A percentile compares a stretch with the other conserved stretches of the same genome.
Conservation (phyloP, 768 basidiomycete genomes). For the Mycena albidolilacea region DNA sequence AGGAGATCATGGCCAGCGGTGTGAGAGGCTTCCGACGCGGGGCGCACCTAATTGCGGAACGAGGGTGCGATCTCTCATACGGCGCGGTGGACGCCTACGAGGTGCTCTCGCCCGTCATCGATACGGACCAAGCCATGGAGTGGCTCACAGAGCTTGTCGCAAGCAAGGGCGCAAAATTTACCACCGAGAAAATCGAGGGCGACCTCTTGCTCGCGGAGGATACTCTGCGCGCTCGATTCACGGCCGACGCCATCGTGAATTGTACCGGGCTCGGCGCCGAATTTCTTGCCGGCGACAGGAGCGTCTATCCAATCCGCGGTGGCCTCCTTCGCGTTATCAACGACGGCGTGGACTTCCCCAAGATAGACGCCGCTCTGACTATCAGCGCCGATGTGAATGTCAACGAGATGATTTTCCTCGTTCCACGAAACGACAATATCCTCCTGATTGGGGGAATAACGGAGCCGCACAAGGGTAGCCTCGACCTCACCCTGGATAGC, state of each 20-base stretch:
- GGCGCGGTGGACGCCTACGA: conserved; percentile 55
- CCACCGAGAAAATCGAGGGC: conserved; percentile 49
- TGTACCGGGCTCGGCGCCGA: conserved; percentile 52
- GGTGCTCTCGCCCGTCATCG: conserved; percentile 52
- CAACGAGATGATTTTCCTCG: conserved; percentile 53
- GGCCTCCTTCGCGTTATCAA: conserved; percentile 54
- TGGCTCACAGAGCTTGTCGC: conserved; percentile 47
- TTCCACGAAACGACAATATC: conserved; percentile 53
- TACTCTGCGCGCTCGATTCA: conserved; percentile 44
- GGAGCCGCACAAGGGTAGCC: conserved; percentile 44
- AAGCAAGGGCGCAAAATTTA: conserved; percentile 48
- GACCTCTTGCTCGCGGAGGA: conserved; percentile 49
- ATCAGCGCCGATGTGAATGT: conserved; percentile 50
- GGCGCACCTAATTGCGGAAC: conserved; percentile 43
- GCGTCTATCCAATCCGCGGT: conserved; percentile 55
- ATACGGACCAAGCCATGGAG: conserved; percentile 54
- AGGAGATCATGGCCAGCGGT: conserved; percentile 42
- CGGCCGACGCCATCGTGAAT: conserved; percentile 52
- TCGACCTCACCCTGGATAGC: conserved; percentile 46
- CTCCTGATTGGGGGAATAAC: conserved; percentile 53
- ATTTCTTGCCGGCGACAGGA: conserved; percentile 51
- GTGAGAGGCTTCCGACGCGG: conserved; percentile 47
- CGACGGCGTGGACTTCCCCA: conserved; percentile 53
- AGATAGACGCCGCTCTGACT: conserved; percentile 49
- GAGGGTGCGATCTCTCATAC: conserved; percentile 45